Evolutionary conservation across 257 asterid genomes (phyloP), one percentile per base, ranked within the genome.

Genomic region (Nicotiana noctiflora): DNA sequence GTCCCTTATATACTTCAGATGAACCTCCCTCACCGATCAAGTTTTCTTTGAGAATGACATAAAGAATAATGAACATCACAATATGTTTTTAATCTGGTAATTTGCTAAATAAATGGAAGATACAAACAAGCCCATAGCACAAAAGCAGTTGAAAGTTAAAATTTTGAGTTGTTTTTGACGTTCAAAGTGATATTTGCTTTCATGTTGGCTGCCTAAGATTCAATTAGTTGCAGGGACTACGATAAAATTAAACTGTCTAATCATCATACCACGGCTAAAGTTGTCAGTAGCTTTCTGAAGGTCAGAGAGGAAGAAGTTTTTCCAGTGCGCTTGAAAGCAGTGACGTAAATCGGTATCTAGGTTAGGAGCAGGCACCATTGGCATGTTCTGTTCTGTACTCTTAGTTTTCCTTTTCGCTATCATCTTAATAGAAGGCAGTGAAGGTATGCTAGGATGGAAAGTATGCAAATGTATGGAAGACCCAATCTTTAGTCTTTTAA

Each of bases 11-110:
- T 60, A 94, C 98, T 84, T 90, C 96, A 5, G 99, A 96, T 84
- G 93, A 96, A 51, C 99, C 99, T 60, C 99, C 98, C 82, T 92
- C 97, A 64, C 98, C 99, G 10, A 96, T 91, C 90, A 93, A 82
- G 80, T 94, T 90, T 8, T 76, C 99, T 95, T 44, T 70, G 66
- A 80, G 82, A 83, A 79, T 40, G 81, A 6, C 53, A 34, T 4
- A 14, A 25, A 27, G 5, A 68, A 59, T 46, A 40, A 56, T 56
- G 53, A 56, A 59, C 21, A 57, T 49, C 74, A 37, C 14, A 5
- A 37, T 32, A 37, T 17, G 17, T 77, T 34, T 61, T 77, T 44
- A 14, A 46, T 72, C 8, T 46, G 8, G 60, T 46, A 72, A 21
- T 46, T 72, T 72, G 40, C 8, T 21, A 13, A 72, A 46, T 49